Evolutionary conservation across 2,329 filamentous ascomycete species (phyloP).

Genomic region (Colletotrichum sp.): DNA sequence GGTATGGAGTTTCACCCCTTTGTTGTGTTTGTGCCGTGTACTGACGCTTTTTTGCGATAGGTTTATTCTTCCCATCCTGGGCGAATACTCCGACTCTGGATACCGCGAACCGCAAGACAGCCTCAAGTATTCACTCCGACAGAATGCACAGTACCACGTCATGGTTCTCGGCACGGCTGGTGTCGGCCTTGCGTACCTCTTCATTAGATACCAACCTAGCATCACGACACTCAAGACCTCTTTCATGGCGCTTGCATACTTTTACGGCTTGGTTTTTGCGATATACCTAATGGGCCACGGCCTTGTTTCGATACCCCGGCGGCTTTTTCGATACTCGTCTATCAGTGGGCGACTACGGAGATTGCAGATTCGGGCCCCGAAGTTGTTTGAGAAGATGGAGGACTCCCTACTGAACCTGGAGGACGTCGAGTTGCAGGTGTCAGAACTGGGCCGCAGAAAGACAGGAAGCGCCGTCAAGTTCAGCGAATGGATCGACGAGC

Average conservation of each 20-base stretch:
- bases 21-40: not conserved
- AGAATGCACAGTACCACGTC: constrained; percentile 88
- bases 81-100: constrained; percentile 93
- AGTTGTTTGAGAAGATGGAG: constrained; percentile 83
- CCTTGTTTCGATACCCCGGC: constrained; percentile 86
- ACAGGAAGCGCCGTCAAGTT: constrained; percentile 77
- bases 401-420: constrained; percentile 83
- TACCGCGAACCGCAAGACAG: constrained; percentile 86
- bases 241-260: constrained; percentile 93
- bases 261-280: constrained; percentile 88
- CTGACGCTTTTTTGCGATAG: constrained; percentile 43
- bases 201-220: constrained; percentile 77
- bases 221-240: constrained; percentile 78
- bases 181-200: constrained; percentile 81
- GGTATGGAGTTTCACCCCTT: constrained; percentile 57
- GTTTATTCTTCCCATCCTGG: constrained; percentile 90
- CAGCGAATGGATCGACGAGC: constrained; percentile 94
- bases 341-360: constrained; percentile 75
- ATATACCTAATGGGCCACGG: constrained; percentile 99
- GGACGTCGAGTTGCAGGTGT: constrained; percentile 80
- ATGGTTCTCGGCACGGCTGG: constrained; percentile 75
- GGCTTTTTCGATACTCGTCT: constrained; percentile 79
- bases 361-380: constrained; percentile 80
- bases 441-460: constrained; percentile 81
- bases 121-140: constrained; percentile 81